Evolutionary conservation across 805 yeast genomes (phyloP), one percentile per base, ranked within the genome.

Genomic region (Torulaspora franciscae): DNA sequence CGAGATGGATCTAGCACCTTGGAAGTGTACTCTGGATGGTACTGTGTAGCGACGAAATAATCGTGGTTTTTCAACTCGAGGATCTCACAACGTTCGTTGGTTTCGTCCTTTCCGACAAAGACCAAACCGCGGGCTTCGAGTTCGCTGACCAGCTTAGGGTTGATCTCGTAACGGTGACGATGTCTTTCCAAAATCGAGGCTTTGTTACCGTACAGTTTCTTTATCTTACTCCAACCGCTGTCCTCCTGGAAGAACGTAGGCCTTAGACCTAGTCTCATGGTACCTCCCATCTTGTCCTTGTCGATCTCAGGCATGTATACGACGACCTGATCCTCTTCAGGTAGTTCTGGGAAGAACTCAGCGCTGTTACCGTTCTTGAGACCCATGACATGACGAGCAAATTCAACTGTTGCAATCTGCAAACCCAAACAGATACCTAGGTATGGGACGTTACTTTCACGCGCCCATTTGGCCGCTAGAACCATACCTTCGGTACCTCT

Each of bases 401-500:
- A 89, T 66, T 93, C 99, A 60, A 93, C 89, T 32, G 90, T 95
- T 4, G 98, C 99, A 61, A 93, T 79, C 73, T 93, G 99, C 72
- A 93, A 80, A 50, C 99, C 99, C 46, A 93, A 77, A 71, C 99
- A 93, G 51, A 93, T 95, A 66, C 99, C 99, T 61, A 93, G 75
- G 69, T 83, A 93, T 40, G 99, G 99, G 47, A 88, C 78, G 61
- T 83, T 78, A 72, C 88, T 88, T 68, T 85, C 95, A 72, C 99
- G 83, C n/a, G 99, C 99, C 84, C 95, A 93, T 68, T 86, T 84
- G 44, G 97, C 95, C 48, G 98, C 99, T 30, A 86, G 72, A 64
- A 93, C 75, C 99, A 93, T 93, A 58, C 99, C 99, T 71, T 93
- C 98, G 48, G 88, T 87, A 70, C 99, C 99, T 68, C 99, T 83